Conservation (phyloP, 306 rosid genomes). For the Benincasa hispida region DNA sequence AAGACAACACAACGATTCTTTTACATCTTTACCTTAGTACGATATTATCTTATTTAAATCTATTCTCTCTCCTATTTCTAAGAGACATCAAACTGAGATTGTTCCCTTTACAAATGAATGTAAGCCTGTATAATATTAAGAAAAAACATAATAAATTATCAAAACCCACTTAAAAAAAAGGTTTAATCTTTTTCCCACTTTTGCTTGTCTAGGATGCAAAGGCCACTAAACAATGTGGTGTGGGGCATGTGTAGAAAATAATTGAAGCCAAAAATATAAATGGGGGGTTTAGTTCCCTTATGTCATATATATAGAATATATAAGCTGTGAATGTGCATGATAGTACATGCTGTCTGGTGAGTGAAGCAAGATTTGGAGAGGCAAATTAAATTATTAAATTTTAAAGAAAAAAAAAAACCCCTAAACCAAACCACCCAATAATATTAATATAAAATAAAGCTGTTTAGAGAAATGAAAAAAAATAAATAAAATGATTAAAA, state of each 20-base stretch:
- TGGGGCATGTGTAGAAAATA: constrained; percentile 1
- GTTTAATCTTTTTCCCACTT: background rate
- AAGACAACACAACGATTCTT: no score
- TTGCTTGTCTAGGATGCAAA: constrained; percentile 2
- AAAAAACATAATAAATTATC: background rate
- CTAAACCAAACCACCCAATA: background rate
- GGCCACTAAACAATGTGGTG: background rate
- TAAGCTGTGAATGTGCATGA: constrained; percentile 4
- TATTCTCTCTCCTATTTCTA: background rate
- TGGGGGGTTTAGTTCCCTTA: constrained; percentile 1
- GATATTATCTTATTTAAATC: no score
- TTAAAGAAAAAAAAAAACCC: background rate
- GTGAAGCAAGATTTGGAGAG: constrained; percentile 2
- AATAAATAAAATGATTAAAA: no score
- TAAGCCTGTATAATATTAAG: background rate
- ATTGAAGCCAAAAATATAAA: background rate
- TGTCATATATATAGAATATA: background rate
- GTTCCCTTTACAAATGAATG: background rate
- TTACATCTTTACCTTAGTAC: no score
- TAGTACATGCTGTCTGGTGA: constrained; percentile 5
- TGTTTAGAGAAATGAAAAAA: background rate
- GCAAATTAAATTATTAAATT: background rate
- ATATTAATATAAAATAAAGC: background rate
- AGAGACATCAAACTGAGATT: background rate
- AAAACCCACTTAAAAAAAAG: background rate